Evolutionary conservation across 441 rosid species (phyloP).

Genomic region (Francoa sonchifolia): DNA sequence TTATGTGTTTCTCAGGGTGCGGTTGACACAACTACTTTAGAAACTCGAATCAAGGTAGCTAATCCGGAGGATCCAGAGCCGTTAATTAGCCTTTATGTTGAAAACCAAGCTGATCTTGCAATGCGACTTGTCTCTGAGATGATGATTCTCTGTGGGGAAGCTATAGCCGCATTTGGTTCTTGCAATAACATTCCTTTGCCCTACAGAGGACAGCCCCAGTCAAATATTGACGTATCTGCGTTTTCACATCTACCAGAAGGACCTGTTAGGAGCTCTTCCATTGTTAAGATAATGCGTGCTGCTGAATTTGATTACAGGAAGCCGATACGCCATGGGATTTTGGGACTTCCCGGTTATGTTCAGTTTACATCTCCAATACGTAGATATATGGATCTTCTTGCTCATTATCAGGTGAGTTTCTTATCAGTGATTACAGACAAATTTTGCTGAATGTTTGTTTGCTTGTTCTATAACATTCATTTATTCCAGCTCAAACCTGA

Average conservation of each 20-base stretch:
- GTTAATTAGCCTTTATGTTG: conserved; percentile 63
- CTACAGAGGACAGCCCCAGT: conserved; percentile 94
- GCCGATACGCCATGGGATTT: conserved; percentile 77
- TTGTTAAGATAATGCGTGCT: conserved; percentile 73
- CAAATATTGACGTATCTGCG: conserved; percentile 64
- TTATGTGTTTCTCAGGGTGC: conserved; percentile 54
- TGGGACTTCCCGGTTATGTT: conserved; percentile 92
- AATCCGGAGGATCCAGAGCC: conserved; percentile 88
- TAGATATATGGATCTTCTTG: conserved; percentile 90
- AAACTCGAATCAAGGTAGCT: conserved; percentile 75
- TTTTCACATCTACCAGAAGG: conserved; percentile 93
- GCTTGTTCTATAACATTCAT: too few species aligned
- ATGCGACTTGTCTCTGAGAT: conserved; percentile 94
- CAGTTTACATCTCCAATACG: conserved; percentile 98
- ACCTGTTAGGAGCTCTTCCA: conserved; percentile 68
- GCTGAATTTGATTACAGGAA: conserved; percentile 80
- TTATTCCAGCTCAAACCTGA: too few species aligned
- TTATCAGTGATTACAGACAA: background rate
- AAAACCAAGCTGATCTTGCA: conserved; percentile 82
- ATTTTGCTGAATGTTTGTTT: too few species aligned
- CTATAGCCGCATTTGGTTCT: conserved; percentile 67
- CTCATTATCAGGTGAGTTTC: conserved; percentile 76
- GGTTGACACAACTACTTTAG: conserved; percentile 63
- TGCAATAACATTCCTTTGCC: conserved; percentile 68
- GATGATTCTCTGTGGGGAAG: conserved; percentile 98